phyloP scores from a whole-genome alignment of 78 protist genomes.

The Dictyostelium firmibasis region DNA sequence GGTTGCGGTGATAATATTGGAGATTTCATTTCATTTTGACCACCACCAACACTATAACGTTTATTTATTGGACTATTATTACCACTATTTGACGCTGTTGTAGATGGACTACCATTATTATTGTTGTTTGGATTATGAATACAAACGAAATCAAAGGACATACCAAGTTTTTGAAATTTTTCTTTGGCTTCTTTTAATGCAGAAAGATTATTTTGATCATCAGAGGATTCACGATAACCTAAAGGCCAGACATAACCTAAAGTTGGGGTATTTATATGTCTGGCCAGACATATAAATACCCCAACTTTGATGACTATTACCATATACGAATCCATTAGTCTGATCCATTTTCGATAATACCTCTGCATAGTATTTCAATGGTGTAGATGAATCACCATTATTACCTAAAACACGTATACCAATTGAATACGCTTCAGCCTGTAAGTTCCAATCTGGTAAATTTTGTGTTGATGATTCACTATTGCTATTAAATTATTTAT shows the following conservation, averaged over 20 bases:
- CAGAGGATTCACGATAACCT: not conserved
- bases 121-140: not conserved
- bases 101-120: not conserved
- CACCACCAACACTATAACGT: not conserved
- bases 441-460: constrained; percentile 42
- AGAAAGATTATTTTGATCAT: not conserved
- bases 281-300: constrained; percentile 60
- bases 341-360: constrained; percentile 21
- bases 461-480: not conserved
- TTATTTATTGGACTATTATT: not conserved
- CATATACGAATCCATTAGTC: constrained; percentile 68
- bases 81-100: not conserved
- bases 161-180: not conserved
- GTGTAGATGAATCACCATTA: constrained; percentile 48
- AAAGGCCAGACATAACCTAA: constrained; percentile 12
- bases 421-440: constrained; percentile 57
- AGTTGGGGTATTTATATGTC: too few relatives aligned
- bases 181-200: constrained; percentile 48
- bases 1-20: not conserved
- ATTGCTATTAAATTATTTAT: not conserved
- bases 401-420: constrained; percentile 56
- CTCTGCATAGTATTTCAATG: constrained; percentile 67
- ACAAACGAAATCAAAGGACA: constrained; percentile 34
- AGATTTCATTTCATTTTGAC: not conserved
- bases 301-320: constrained; percentile 75